These are phyloP conservation scores for Paulinella micropora DNA, from an alignment of 78 protist genomes.

Conservation along the genomic window DNA sequence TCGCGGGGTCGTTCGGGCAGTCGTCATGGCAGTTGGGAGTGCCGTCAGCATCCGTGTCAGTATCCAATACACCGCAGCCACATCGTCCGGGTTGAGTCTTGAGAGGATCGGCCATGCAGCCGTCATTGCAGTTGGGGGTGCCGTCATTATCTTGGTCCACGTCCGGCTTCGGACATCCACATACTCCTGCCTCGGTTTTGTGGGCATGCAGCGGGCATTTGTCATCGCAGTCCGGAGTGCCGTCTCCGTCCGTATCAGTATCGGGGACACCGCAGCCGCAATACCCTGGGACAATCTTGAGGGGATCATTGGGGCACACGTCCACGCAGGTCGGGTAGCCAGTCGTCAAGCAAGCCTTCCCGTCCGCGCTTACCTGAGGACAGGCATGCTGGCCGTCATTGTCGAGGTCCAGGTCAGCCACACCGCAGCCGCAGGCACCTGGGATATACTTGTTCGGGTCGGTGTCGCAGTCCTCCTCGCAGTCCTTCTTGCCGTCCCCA, in stretches of 20 bases:
- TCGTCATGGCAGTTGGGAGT: too few species aligned
- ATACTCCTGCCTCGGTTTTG: not conserved
- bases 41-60: not conserved
- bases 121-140: not conserved
- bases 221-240: not conserved
- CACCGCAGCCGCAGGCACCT: too few species aligned
- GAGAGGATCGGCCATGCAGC: not conserved
- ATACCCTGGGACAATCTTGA: not conserved
- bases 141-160: not conserved
- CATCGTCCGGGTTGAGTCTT: not conserved
- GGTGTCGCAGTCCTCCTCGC: too few species aligned
- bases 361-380: too few species aligned
- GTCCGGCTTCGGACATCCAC: not conserved
- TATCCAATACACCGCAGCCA: not conserved
- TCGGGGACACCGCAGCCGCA: not conserved
- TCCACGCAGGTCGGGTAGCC: too few species aligned
- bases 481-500: not conserved
- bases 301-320: not conserved
- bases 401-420: too few species aligned
- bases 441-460: too few species aligned
- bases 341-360: too few species aligned
- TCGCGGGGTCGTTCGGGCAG: not conserved
- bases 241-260: too few species aligned
- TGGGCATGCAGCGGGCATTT: not conserved
- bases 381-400: too few species aligned